Percentiles rank a stretch among this genome's conserved stretches.
Evolutionary conservation across 306 rosid species (phyloP).

Genomic region (Cercis canadensis): DNA sequence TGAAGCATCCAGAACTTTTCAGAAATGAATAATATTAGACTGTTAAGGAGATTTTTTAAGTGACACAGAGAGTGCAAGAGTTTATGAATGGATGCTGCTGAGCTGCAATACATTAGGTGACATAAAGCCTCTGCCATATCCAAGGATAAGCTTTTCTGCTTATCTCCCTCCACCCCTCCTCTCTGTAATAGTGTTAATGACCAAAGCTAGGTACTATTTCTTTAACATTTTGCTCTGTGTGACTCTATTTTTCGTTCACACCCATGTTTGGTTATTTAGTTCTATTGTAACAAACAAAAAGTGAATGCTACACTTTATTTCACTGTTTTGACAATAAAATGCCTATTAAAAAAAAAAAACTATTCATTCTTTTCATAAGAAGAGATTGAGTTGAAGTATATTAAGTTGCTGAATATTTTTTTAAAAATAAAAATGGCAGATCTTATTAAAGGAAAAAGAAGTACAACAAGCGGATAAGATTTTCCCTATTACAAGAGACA

Average conservation of each 20-base stretch:
- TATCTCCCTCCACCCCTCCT: not conserved
- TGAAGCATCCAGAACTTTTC: conserved; percentile 8
- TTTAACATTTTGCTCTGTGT: too few relatives aligned
- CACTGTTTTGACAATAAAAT: too few relatives aligned
- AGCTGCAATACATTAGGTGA: not conserved
- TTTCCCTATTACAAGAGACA: not conserved
- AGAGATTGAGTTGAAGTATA: not conserved
- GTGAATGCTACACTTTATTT: too few relatives aligned
- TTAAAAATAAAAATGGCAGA: not conserved
- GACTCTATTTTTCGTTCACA: not conserved
- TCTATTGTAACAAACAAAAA: too few relatives aligned
- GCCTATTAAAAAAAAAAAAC: too few relatives aligned
- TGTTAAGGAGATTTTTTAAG: not conserved
- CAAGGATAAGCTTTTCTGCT: not conserved
- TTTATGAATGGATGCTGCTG: not conserved
- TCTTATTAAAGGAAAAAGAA: not conserved
- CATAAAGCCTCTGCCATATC: not conserved
- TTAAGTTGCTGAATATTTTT: not conserved
- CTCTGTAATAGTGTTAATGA: too few relatives aligned
- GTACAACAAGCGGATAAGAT: not conserved
- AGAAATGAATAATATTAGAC: conserved; percentile 9
- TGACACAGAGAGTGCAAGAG: not conserved
- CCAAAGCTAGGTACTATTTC: too few relatives aligned
- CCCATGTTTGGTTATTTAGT: not conserved
- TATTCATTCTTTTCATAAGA: too few relatives aligned